Base-by-base conservation (phyloP, 306 rosid species). In the Coriaria nepalensis region DNA sequence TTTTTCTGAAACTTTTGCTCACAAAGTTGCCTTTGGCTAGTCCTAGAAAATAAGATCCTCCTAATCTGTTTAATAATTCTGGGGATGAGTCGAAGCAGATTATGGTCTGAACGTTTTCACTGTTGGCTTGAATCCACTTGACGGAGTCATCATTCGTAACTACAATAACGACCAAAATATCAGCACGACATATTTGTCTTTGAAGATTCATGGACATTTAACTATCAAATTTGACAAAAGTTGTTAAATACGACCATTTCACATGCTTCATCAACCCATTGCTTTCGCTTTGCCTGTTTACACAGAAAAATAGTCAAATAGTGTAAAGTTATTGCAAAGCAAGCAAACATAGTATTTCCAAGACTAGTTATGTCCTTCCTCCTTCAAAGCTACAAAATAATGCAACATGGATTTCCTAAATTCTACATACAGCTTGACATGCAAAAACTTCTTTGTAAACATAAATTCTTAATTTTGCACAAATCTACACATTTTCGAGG, bases 201-300 rank as follows among this genome's bases (percentile, higher is more conserved):
- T 43, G 59, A 40, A 81, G 54, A 57, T 10, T 58, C 7, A 0
- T 11, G n/a, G 47, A 49, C 35, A 10, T 56, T 50, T 68, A 57
- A 48, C 48, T 58, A 46, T 59, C 50, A 7, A 57, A 63, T 57
- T 57, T 49, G 53, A 56, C 70, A 42, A 37, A 73, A 46, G 49
- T 54, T 53, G 20, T 86, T 68, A 59, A 73, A 81, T 6, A 86
- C 93, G 12, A 66, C 58, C 84, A 86, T 82, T 47, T 78, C 77
- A 48, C 73, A 86, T 43, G 67, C 80, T 60, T 78, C 78, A 42
- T 86, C 93, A 5, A 86, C 77, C 95, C 95, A 86, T 73, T 81
- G 81, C 67, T 81, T 49, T 64, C 82, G 74, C 65, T 76, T 76
- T 10, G 77, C 95, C 95, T 81, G 74, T 29, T 55, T 14, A 52